These are phyloP conservation scores for Neocatenulostroma microsporum DNA, from an alignment of 2,329 filamentous ascomycete species.

Conservation along the genomic window DNA sequence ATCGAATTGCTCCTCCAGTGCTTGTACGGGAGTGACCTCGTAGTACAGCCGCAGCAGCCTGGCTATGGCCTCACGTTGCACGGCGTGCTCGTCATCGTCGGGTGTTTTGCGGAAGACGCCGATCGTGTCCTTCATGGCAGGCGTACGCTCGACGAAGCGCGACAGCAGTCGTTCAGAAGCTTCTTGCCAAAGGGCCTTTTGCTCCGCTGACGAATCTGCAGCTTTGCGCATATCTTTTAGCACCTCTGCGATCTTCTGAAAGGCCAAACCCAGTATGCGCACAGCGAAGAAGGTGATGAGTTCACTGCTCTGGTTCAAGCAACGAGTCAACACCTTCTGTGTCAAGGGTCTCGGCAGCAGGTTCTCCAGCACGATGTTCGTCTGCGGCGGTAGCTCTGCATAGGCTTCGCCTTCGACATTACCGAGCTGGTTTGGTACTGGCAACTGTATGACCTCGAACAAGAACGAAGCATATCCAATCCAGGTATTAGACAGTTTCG, in stretches of 20 bases:
- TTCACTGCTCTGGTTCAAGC: conserved; percentile 67
- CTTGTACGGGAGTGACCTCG: conserved; percentile 68
- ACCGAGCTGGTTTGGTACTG: conserved; percentile 66
- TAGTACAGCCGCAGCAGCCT: conserved; percentile 79
- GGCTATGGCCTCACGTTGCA: conserved; percentile 72
- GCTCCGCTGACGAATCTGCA: conserved; percentile 23
- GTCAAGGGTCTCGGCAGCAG: conserved; percentile 76
- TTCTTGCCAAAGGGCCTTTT: conserved; percentile 57
- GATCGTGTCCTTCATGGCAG: conserved; percentile 74
- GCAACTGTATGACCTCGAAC: conserved; percentile 69
- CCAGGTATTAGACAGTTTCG: conserved; percentile 89
- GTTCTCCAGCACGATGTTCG: conserved; percentile 72
- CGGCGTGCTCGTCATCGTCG: conserved; percentile 51
- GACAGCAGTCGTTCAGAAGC: conserved; percentile 60
- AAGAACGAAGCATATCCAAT: conserved; percentile 86
- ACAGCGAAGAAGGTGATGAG: conserved; percentile 79
- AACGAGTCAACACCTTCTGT: conserved; percentile 70
- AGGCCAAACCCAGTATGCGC: conserved; percentile 66
- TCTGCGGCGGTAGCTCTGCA: conserved; percentile 64
- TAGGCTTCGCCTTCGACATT: conserved; percentile 48
- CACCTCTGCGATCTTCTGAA: conserved; percentile 66
- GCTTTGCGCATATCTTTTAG: conserved; percentile 53
- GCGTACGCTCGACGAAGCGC: conserved; percentile 70
- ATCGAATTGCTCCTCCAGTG: conserved; percentile 79
- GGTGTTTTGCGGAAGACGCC: conserved; percentile 62